Evolutionary conservation across 306 rosid genomes (phyloP).

Genomic region (Vigna unguiculata): DNA sequence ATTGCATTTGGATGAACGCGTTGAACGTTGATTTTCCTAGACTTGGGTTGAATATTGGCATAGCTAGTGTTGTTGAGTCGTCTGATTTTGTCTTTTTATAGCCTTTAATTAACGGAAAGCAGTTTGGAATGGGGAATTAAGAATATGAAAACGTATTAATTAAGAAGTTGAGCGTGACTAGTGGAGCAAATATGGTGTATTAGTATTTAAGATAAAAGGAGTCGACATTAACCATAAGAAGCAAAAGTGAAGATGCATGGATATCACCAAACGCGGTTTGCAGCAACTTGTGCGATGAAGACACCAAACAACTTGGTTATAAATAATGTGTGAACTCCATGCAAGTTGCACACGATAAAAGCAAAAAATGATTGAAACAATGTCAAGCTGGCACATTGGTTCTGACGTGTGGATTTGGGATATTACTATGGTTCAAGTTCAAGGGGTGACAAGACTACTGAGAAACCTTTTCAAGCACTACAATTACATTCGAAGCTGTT

Average conservation of each 20-base stretch:
- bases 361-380: not conserved
- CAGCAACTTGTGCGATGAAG: not conserved
- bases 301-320: not conserved
- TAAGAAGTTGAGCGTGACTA: not conserved
- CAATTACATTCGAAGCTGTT: too few species aligned
- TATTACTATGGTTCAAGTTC: too few species aligned
- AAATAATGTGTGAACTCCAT: not conserved
- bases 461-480: too few species aligned
- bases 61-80: not conserved
- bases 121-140: not conserved
- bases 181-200: not conserved
- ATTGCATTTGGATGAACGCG: not conserved
- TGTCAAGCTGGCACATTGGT: not conserved
- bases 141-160: not conserved
- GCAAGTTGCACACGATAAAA: constrained; percentile 29
- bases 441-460: too few species aligned
- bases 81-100: not conserved
- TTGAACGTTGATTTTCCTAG: not conserved
- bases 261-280: constrained; percentile 6
- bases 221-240: not conserved
- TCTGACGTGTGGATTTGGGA: not conserved
- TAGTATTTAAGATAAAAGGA: not conserved
- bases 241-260: not conserved
- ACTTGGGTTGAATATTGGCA: constrained; percentile 24
- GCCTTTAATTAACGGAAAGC: not conserved